Evolutionary conservation across 2,329 filamentous ascomycete genomes (phyloP).

Genomic region (Arthrinium phaeospermum): DNA sequence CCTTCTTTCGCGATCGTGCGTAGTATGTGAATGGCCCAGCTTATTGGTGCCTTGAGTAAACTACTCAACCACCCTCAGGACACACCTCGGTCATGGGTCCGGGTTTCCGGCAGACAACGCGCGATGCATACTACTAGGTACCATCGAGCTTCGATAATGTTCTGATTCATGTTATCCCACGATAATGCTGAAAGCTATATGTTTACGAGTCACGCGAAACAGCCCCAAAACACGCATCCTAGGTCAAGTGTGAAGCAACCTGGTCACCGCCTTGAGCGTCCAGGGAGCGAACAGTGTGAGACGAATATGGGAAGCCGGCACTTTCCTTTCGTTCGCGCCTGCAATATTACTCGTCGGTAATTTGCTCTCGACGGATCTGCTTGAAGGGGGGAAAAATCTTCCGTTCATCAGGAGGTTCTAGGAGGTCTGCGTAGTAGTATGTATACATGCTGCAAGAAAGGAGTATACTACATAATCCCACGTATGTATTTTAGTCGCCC

Average conservation of each 20-base stretch:
- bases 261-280: slow-evolving; percentile 11
- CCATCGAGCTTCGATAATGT: slow-evolving; percentile 17
- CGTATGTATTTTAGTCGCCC: background rate
- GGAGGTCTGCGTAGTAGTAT: background rate
- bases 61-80: background rate
- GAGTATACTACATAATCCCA: background rate
- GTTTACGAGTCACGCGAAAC: slow-evolving; percentile 33
- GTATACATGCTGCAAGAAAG: background rate
- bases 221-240: slow-evolving; percentile 27
- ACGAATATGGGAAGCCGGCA: background rate
- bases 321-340: background rate
- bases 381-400: slow-evolving; percentile 7
- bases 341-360: slow-evolving; percentile 16
- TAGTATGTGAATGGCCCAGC: background rate
- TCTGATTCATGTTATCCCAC: slow-evolving; percentile 22
- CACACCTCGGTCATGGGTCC: background rate
- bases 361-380: slow-evolving; percentile 2
- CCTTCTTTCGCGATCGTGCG: background rate
- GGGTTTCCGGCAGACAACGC: background rate
- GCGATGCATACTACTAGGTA: slow-evolving; percentile 20
- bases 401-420: slow-evolving; percentile 15
- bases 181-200: background rate
- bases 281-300: slow-evolving; percentile 15
- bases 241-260: background rate
- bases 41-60: slow-evolving; percentile 14